Base-by-base conservation (phyloP, 768 basidiomycete species). In the Kondoa malvinella region DNA sequence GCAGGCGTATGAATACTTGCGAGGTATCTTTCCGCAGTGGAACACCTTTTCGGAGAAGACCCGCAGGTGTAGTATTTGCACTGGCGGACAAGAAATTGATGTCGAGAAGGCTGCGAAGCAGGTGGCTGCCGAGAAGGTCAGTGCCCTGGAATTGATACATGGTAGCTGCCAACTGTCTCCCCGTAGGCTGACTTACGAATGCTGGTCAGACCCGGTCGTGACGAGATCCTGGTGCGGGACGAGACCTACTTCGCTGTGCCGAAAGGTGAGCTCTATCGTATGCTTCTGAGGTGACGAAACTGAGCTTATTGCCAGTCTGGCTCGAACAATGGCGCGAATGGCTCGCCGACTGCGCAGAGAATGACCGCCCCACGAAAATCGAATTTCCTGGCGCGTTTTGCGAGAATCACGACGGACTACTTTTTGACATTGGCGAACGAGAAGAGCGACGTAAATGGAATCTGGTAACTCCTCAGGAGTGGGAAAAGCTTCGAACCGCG, bases 21-120 rank as follows among this genome's bases (percentile, higher is more conserved):
- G 78, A 72, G 76, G 74, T 0, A 67, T 87, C 58, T 90, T 84
- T 76, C 86, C 86, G 0, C 75, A 77, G 15, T 91, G 87, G 87
- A 73, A 78, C 16, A 83, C 87, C 3, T 72, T 83, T 40, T 75
- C 81, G 1, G 80, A 80, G 4, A 77, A 81, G 57, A 73, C 77
- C 31, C 83, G 84, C 66, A 75, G 78, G 17, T 92, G 89, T 71
- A 73, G 81, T 1, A 72, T 84, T n/a, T 92, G 89, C 72, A 82
- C 84, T 67, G 80, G 81, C 1, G 75, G 80, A 14, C 77, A 82
- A 25, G 81, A 83, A 62, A 80, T 78, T 34, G 83, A 82, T 14
- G 4, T 25, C 4, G 83, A 81, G 73, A 84, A 34, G 27, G n/a
- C n/a, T n/a, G n/a, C n/a, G n/a, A n/a, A n/a, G n/a, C n/a, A n/a